Evolutionary conservation across 1,139 yeast species (phyloP).

Genomic region (Candida sanyaensis): DNA sequence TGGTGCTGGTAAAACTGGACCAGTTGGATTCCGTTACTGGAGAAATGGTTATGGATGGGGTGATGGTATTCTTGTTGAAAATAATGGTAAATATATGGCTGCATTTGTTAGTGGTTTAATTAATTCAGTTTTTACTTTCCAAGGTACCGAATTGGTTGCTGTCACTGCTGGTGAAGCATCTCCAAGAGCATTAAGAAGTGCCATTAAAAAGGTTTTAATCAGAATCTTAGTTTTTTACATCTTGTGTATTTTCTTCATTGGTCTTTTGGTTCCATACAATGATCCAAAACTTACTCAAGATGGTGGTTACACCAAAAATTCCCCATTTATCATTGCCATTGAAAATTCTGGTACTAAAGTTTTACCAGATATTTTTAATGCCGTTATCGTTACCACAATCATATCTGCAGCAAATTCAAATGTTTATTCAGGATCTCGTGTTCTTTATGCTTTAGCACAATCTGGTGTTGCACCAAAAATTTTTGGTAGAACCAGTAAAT

Average conservation of each 20-base stretch:
- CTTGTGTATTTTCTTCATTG: constrained; percentile 76
- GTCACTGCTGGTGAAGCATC: constrained; percentile 87
- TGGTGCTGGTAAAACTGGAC: constrained; percentile 70
- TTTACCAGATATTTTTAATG: constrained; percentile 73
- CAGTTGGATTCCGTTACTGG: constrained; percentile 89
- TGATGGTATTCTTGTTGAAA: constrained; percentile 49
- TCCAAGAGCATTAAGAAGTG: constrained; percentile 75
- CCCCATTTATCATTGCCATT: constrained; percentile 60
- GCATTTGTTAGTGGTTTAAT: constrained; percentile 61
- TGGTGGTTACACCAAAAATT: constrained; percentile 38
- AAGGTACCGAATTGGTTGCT: constrained; percentile 83
- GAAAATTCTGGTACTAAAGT: constrained; percentile 69
- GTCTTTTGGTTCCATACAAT: constrained; percentile 77
- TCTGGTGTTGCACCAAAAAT: constrained; percentile 62
- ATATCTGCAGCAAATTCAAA: constrained; percentile 81
- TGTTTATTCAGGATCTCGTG: constrained; percentile 75
- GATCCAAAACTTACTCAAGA: constrained; percentile 45
- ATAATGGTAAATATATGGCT: constrained; percentile 42
- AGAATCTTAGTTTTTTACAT: constrained; percentile 83
- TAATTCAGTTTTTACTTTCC: constrained; percentile 76
- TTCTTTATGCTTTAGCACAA: constrained; percentile 66
- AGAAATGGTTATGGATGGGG: constrained; percentile 90
- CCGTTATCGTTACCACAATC: constrained; percentile 67
- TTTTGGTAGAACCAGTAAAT: constrained; percentile 51
- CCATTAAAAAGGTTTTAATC: constrained; percentile 73